Percentiles rank a stretch among this genome's conserved stretches.
phyloP scores from a whole-genome alignment of 2,329 filamentous ascomycete genomes.

The Scedosporium apiospermum region DNA sequence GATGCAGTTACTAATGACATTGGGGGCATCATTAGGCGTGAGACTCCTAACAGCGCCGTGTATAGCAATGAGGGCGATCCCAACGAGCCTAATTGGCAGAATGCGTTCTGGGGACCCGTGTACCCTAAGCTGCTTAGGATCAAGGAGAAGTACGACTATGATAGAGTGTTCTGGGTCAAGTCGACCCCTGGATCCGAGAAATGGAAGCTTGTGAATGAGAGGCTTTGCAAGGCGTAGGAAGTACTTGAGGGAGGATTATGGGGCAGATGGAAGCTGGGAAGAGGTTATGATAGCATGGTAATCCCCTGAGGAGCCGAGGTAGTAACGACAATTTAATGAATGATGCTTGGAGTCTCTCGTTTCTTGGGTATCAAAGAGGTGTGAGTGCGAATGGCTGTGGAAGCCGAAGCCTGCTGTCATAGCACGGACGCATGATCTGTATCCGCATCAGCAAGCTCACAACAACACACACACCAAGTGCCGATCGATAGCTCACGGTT shows the following conservation, averaged over 20 bases:
- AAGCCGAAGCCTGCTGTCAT: too few species aligned
- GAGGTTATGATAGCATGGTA: background rate
- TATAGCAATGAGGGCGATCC: slow-evolving; percentile 23
- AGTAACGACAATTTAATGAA: background rate
- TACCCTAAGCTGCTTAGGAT: slow-evolving; percentile 24
- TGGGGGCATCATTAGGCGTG: slow-evolving; percentile 25
- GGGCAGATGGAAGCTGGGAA: background rate
- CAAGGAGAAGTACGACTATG: slow-evolving; percentile 33
- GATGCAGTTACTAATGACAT: slow-evolving; percentile 24
- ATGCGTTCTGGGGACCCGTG: slow-evolving; percentile 29
- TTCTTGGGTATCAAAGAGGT: too few species aligned
- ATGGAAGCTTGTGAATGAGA: slow-evolving; percentile 21
- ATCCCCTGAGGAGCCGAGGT: background rate
- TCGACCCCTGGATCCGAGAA: slow-evolving; percentile 33
- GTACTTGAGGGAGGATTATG: background rate
- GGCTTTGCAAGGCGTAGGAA: slow-evolving; percentile 1
- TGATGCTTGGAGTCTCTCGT: background rate
- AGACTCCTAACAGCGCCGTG: slow-evolving; percentile 25
- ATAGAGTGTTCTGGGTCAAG: slow-evolving; percentile 30
- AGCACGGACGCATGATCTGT: too few species aligned
- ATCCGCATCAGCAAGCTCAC: too few species aligned
- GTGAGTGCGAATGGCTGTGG: too few species aligned
- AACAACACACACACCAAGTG: too few species aligned
- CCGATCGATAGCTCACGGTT: too few species aligned
- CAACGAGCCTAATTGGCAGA: slow-evolving; percentile 29